These are phyloP conservation scores for Pulicaria dysenterica DNA, from an alignment of 129 eudicot genomes.

Conservation along the genomic window DNA sequence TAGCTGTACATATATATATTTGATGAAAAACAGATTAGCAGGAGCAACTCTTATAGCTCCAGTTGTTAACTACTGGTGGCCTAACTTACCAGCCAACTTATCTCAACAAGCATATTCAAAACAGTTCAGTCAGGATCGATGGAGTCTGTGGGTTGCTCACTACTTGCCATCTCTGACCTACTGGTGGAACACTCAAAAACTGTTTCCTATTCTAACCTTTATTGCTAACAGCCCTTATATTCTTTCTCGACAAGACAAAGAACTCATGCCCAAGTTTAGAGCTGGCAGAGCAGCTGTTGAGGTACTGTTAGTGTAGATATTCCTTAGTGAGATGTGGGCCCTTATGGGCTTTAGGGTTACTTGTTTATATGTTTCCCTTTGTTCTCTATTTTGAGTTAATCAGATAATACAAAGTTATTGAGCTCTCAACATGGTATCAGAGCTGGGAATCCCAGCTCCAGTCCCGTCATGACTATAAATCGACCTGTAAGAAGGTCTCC, in stretches of 20 bases:
- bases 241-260: constrained; percentile 56
- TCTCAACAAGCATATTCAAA: constrained; percentile 50
- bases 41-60: constrained; percentile 87
- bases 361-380: too few species aligned
- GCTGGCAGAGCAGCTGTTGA: constrained; percentile 34
- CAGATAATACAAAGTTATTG: too few species aligned
- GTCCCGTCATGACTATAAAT: too few species aligned
- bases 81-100: constrained; percentile 59
- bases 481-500: too few species aligned
- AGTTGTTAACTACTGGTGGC: constrained; percentile 86
- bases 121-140: constrained; percentile 62
- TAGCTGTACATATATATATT: background rate
- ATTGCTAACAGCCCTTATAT: constrained; percentile 47
- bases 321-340: too few species aligned
- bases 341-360: too few species aligned
- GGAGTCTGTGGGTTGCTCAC: constrained; percentile 81
- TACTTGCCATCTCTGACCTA: constrained; percentile 64
- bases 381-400: too few species aligned
- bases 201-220: constrained; percentile 55
- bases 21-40: constrained; percentile 47
- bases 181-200: constrained; percentile 89
- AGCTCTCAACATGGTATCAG: too few species aligned
- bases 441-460: too few species aligned
- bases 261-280: constrained; percentile 41
- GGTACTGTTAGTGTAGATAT: too few species aligned